Base-by-base conservation (phyloP, 2,329 filamentous ascomycete species). In the Monosporascus sp. region DNA sequence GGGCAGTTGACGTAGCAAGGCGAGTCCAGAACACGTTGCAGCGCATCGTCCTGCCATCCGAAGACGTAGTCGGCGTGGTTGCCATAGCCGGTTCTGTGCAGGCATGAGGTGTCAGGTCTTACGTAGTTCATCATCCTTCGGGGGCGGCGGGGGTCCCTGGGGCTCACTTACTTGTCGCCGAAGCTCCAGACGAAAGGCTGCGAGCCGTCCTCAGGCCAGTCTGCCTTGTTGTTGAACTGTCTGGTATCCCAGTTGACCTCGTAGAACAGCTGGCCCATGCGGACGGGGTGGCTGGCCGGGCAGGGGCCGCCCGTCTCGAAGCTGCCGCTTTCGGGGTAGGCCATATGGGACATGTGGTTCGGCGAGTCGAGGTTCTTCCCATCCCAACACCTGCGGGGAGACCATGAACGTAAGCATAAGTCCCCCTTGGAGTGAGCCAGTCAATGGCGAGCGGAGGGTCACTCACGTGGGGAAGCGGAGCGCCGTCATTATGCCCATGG, bases 291-390 rank as follows among this genome's bases (percentile, higher is more conserved):
- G 2, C 55, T 49, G 5, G 55, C 48, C 3, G 59, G 57, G 38
- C 59, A 61, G 20, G 53, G 52, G 5, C 57, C 59, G 20, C 55
- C 50, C 14, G 50, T 52, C 44, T 56, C 53, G 44, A 56, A 53
- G 27, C 51, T 58, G n/a, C 56, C 56, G 52, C 56, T 55, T 27
- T 48, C 60, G 8, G 78, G 78, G 53, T 79, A 81, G 3, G 71
- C 66, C 63, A 81, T 71, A 56, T 81, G 78, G 20, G 64, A 74
- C 50, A 70, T 71, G 62, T 78, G 75, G 59, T 79, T 69, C 1
- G 67, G 44, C 3, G 70, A 67, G 57, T 79, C 76, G 38, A 74
- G 56, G 53, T 78, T 69, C 27, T 67, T 66, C 22, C 78, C 78
- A 51, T 81, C 69, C 78, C 78, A 81, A 66, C 77, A 80, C 16